These are phyloP conservation scores for Ceratobasidium sp. DNA, from an alignment of 1,284 basidiomycete genomes.

Conservation along the genomic window DNA sequence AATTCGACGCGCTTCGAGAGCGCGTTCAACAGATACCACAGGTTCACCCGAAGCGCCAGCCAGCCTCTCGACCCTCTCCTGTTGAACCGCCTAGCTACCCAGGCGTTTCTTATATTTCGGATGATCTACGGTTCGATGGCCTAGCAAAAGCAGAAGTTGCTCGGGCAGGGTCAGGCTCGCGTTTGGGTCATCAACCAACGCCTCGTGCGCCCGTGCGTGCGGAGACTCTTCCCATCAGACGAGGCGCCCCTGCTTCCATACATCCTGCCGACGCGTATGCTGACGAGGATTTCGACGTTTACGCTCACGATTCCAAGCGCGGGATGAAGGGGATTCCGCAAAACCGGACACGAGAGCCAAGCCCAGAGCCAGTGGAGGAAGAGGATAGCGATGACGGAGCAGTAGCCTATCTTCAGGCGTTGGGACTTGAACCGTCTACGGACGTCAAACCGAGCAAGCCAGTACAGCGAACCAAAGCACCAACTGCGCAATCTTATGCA, in stretches of 20 bases:
- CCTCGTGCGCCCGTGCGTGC: slow-evolving; percentile 2
- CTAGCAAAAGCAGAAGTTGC: background rate
- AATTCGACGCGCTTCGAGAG: slow-evolving; percentile 27
- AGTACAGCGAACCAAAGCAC: background rate
- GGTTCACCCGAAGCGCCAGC: slow-evolving; percentile 6
- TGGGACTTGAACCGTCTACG: slow-evolving; percentile 24
- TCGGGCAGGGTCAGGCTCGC: slow-evolving; percentile 7
- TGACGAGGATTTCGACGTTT: slow-evolving; percentile 33
- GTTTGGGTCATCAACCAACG: background rate
- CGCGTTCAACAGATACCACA: slow-evolving; percentile 29
- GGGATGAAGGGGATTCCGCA: background rate
- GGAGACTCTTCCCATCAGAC: background rate
- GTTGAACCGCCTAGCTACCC: background rate
- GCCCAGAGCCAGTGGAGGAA: slow-evolving; percentile 13
- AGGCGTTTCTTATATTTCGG: slow-evolving; percentile 8
- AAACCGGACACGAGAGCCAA: slow-evolving; percentile 19
- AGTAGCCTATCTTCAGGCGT: slow-evolving; percentile 27
- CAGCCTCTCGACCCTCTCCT: background rate
- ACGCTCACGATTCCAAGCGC: slow-evolving; percentile 11
- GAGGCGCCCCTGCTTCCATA: background rate
- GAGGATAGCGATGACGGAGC: slow-evolving; percentile 12
- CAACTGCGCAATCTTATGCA: background rate
- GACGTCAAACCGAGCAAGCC: background rate
- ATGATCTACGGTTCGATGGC: background rate
- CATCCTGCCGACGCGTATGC: slow-evolving; percentile 17